Percentiles rank a stretch among this genome's conserved stretches.
phyloP scores from a whole-genome alignment of 768 basidiomycete genomes.

The Leccinellum luteum region DNA sequence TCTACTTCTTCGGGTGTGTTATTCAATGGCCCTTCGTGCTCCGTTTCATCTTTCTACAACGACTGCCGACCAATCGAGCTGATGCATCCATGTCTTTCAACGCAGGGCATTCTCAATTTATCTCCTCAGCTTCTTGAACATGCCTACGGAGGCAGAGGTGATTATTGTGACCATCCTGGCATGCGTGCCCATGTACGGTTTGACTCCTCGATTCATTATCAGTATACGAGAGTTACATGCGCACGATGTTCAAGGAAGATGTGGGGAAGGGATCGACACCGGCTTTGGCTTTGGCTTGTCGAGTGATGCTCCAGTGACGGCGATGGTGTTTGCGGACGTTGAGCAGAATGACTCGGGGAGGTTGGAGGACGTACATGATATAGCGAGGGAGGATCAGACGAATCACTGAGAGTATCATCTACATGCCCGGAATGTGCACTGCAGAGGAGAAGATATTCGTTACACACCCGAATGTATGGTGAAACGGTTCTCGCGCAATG shows the following conservation, averaged over 20 bases:
- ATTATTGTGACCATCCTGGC: background rate
- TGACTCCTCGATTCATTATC: background rate
- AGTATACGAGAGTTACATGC: background rate
- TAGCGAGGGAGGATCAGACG: background rate
- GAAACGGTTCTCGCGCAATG: no score
- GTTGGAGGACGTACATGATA: background rate
- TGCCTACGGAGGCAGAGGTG: background rate
- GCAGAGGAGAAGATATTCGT: no score
- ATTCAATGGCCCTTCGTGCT: background rate
- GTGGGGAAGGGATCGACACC: background rate
- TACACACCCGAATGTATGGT: no score
- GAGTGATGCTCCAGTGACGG: no score
- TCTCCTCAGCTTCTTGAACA: background rate
- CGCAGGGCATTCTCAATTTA: background rate
- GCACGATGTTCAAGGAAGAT: background rate
- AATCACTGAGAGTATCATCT: background rate
- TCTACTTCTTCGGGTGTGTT: background rate
- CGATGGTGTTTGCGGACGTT: background rate
- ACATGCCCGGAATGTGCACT: background rate
- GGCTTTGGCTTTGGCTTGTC: background rate
- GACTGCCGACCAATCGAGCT: background rate
- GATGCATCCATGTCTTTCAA: background rate
- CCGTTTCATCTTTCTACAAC: background rate
- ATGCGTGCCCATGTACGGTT: background rate
- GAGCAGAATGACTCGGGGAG: background rate